These are phyloP conservation scores for Aspergillus panamensis DNA, from an alignment of 495 filamentous ascomycete genomes.

Conservation along the genomic window DNA sequence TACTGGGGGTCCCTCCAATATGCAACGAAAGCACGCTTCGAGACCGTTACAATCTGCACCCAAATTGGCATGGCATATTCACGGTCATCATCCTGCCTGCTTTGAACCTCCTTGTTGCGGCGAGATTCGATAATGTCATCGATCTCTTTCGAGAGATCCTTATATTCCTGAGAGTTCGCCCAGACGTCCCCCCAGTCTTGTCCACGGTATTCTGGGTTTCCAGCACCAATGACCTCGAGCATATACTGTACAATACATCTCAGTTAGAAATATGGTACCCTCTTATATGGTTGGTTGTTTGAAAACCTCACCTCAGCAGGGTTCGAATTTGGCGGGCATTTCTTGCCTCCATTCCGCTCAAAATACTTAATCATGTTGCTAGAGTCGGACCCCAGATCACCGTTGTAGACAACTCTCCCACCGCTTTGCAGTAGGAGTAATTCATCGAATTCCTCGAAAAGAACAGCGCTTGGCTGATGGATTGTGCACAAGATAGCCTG, in stretches of 20 bases:
- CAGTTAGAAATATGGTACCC: background rate
- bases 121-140: constrained; percentile 42
- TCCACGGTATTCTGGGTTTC: constrained; percentile 58
- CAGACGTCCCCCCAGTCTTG: constrained; percentile 62
- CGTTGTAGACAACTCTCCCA: constrained; percentile 70
- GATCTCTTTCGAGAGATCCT: constrained; percentile 43
- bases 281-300: background rate
- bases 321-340: constrained; percentile 55
- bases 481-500: constrained; percentile 76
- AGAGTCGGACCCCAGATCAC: constrained; percentile 54
- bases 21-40: constrained; percentile 50
- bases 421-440: constrained; percentile 66
- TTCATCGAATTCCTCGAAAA: constrained; percentile 74
- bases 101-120: constrained; percentile 26
- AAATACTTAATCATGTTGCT: constrained; percentile 59
- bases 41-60: constrained; percentile 47
- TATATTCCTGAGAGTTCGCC: constrained; percentile 45
- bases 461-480: constrained; percentile 71
- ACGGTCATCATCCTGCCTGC: constrained; percentile 39
- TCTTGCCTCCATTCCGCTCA: constrained; percentile 56
- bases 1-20: constrained; percentile 63
- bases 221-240: constrained; percentile 63
- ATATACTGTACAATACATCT: constrained; percentile 44
- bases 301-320: constrained; percentile 52
- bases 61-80: constrained; percentile 62